Conservation (phyloP, 345 rosid genomes). For the Arabidopsis thaliana region TAIR10.1 NC_003074.8:9533501-9534000, state of each 20-base stretch:
- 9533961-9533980: conserved; percentile 69
- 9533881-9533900: conserved; percentile 9
- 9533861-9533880: neutral
- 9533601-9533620: conserved; percentile 56
- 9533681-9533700: conserved; percentile 10
- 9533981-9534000: conserved; percentile 70
- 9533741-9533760: conserved; percentile 51
- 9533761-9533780: conserved; percentile 93
- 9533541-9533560: neutral
- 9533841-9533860: conserved; percentile 56
- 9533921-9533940: conserved; percentile 10
- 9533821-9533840: conserved; percentile 83
- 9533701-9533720: neutral
- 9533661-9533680: conserved; percentile 97
- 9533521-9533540: conserved; percentile 34
- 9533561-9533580: conserved; percentile 11
- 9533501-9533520: conserved; percentile 68
- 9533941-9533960: conserved; percentile 82
- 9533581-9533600: neutral
- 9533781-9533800: conserved; percentile 86
- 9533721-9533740: neutral
- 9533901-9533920: neutral
- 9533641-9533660: conserved; percentile 68
- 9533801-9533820: conserved; percentile 87
- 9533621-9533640: conserved; percentile 52